Evolutionary conservation across 2,329 filamentous ascomycete genomes (phyloP).

Genomic region (Cadophora sp.): DNA sequence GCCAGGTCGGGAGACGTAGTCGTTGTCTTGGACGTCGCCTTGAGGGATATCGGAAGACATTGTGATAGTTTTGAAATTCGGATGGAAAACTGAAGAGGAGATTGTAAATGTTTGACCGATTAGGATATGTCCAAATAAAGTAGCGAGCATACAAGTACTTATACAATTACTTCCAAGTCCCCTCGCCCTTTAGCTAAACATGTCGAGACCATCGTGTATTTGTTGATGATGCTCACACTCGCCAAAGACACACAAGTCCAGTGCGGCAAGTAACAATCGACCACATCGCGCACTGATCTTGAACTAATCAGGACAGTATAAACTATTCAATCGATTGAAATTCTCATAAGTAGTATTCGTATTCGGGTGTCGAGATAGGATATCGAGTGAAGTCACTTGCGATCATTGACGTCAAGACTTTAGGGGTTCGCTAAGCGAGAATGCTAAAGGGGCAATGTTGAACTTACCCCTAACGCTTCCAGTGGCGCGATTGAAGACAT

Average conservation of each 20-base stretch:
- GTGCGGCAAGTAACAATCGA: not conserved
- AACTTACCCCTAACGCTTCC: not conserved
- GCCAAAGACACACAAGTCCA: not conserved
- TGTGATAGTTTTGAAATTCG: not conserved
- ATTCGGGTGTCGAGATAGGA: not conserved
- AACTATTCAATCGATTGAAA: not conserved
- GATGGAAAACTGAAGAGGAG: not conserved
- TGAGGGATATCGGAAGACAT: constrained; percentile 32
- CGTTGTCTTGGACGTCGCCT: constrained; percentile 40
- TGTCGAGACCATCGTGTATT: not conserved
- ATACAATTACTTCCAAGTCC: not conserved
- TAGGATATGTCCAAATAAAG: no score
- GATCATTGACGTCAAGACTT: constrained; percentile 14
- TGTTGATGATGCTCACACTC: constrained; percentile 19
- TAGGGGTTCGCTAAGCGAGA: not conserved
- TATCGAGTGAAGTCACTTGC: not conserved
- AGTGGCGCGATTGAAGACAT: not conserved
- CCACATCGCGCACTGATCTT: not conserved
- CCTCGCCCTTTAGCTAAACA: not conserved
- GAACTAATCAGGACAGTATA: not conserved
- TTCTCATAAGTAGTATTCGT: not conserved
- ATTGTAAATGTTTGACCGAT: no score
- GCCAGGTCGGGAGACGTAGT: constrained; percentile 48
- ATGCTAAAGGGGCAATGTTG: not conserved
- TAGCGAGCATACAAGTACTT: not conserved